Percentiles rank a stretch among this genome's conserved stretches.
Evolutionary conservation across 2,329 filamentous ascomycete species (phyloP).

Genomic region (Alternaria hordeiaustralica): DNA sequence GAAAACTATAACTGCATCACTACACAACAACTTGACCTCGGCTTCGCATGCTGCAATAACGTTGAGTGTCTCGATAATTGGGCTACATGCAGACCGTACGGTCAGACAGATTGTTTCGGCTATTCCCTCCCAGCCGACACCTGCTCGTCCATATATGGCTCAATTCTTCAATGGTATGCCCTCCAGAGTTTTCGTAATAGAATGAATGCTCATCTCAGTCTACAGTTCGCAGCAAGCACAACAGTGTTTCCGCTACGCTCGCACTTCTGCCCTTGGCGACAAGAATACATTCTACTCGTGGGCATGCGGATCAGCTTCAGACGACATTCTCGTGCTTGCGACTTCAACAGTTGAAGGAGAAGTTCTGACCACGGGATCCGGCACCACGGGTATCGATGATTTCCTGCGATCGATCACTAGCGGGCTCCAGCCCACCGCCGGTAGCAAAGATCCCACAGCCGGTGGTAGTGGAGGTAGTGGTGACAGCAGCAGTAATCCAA

Average conservation of each 20-base stretch:
- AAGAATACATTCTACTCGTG: slow-evolving; percentile 1
- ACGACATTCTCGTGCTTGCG: slow-evolving; percentile 6
- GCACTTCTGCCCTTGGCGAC: neutral
- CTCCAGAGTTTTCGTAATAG: neutral
- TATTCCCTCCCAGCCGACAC: neutral
- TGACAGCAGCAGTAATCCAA: neutral
- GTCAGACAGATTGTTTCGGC: slow-evolving; percentile 3
- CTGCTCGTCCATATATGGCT: slow-evolving; percentile 2
- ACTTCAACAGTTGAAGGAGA: neutral
- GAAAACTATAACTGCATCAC: slow-evolving; percentile 10
- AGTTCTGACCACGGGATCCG: neutral
- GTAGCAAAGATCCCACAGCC: neutral
- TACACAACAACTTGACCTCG: neutral
- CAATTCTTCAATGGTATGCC: slow-evolving; percentile 7
- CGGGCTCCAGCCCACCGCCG: neutral
- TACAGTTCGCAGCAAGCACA: slow-evolving; percentile 6
- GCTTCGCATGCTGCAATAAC: slow-evolving; percentile 12
- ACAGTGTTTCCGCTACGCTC: slow-evolving; percentile 6
- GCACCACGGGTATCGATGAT: neutral
- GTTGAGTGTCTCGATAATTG: slow-evolving; percentile 5
- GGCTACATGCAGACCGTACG: slow-evolving; percentile 2
- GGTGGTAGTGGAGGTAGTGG: neutral
- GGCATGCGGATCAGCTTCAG: slow-evolving; percentile 5
- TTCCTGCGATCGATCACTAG: neutral
- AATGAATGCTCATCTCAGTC: neutral